Evolutionary conservation across 2,329 filamentous ascomycete species (phyloP).

Genomic region (Penicillium sp.): DNA sequence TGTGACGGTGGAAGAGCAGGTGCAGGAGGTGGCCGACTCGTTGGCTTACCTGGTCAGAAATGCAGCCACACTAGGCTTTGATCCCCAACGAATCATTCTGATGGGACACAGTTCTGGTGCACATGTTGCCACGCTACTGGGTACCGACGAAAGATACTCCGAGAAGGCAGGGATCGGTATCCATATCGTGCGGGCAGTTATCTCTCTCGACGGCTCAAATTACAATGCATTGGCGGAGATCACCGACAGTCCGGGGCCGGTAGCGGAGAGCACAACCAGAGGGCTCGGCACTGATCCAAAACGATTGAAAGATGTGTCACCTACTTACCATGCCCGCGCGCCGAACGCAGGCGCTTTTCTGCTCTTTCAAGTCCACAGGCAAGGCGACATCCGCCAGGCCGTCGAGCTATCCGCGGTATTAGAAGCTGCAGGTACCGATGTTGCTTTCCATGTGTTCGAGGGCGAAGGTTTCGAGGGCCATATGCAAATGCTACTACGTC

Average conservation of each 20-base stretch:
- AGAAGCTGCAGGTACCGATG: background rate
- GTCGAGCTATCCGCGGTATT: background rate
- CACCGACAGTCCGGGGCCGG: background rate
- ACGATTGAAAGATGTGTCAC: background rate
- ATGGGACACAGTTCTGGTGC: conserved; percentile 5
- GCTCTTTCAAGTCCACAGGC: conserved; percentile 1
- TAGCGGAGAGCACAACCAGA: background rate
- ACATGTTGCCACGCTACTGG: background rate
- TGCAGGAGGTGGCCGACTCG: conserved; percentile 4
- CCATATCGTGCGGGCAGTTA: background rate
- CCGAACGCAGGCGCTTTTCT: conserved; percentile 5
- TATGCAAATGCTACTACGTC: background rate
- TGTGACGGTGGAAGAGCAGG: conserved; percentile 5
- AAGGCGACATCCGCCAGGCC: conserved; percentile 6
- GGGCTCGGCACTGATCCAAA: background rate
- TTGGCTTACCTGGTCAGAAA: background rate
- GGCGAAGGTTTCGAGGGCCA: background rate
- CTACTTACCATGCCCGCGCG: background rate
- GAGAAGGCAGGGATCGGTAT: conserved; percentile 1
- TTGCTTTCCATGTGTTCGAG: background rate
- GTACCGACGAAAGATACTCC: background rate
- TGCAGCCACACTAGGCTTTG: background rate
- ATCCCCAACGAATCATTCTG: background rate
- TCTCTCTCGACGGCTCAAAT: conserved; percentile 7
- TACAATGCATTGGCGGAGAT: conserved; percentile 9